Conservation (phyloP, 2,329 filamentous ascomycete species). For the Chaetomiaceae sp. region DNA sequence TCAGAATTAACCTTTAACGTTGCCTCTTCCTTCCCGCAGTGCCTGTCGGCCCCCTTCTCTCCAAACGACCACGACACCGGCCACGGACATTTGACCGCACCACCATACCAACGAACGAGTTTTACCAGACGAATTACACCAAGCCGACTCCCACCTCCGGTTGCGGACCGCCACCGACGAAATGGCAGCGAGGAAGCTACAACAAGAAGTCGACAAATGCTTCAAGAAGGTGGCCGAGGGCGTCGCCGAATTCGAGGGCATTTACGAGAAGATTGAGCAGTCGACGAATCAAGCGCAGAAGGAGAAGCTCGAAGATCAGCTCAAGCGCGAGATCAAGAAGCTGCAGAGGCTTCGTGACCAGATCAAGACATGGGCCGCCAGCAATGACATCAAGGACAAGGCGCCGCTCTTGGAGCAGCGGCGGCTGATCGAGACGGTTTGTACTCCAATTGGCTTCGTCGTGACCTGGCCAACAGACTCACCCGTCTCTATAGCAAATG, state of each 20-base stretch:
- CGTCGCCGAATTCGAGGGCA: constrained; percentile 83
- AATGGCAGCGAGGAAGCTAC: constrained; percentile 94
- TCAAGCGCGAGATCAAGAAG: constrained; percentile 99
- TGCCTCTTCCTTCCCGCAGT: not conserved
- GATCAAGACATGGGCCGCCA: constrained; percentile 98
- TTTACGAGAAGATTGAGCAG: constrained; percentile 96
- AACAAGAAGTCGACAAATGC: constrained; percentile 98
- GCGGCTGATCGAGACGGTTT: constrained; percentile 94
- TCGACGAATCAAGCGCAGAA: constrained; percentile 92
- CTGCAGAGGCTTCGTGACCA: constrained; percentile 94
- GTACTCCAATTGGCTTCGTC: constrained; percentile 30
- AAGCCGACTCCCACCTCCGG: not conserved
- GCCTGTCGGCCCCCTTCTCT: not conserved
- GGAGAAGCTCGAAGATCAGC: constrained; percentile 94
- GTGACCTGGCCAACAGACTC: constrained; percentile 18
- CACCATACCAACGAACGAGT: constrained; percentile 2
- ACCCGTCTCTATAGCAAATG: constrained; percentile 67
- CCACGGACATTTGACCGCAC: not conserved
- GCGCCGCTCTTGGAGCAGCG: constrained; percentile 88
- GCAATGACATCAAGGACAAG: constrained; percentile 99
- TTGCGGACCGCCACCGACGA: constrained; percentile 32
- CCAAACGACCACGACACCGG: constrained; percentile 6
- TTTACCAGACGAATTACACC: constrained; percentile 8
- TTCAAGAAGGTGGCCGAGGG: constrained; percentile 98
- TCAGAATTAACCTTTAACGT: constrained; percentile 5